Evolutionary conservation across 352 stramenopile species (phyloP).

Genomic region (Blastocystis sp.): DNA sequence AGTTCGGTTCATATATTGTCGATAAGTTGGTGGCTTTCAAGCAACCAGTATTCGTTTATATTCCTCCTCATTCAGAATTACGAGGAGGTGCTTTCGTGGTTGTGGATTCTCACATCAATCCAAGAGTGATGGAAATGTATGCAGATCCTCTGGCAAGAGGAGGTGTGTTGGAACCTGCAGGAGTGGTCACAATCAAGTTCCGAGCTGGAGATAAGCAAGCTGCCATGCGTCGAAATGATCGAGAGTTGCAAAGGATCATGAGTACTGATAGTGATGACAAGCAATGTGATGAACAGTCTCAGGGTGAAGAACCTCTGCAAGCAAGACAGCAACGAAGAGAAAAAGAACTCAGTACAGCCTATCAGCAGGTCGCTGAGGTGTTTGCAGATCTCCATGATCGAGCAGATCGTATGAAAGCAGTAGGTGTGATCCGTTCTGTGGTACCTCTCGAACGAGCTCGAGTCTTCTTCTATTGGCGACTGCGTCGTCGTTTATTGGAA

Average conservation of each 20-base stretch:
- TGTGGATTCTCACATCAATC: slow-evolving; percentile 97
- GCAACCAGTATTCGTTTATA: slow-evolving; percentile 99
- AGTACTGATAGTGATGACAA: slow-evolving; percentile 65
- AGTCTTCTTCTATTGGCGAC: slow-evolving; percentile 93
- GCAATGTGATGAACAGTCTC: neutral
- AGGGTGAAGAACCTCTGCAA: neutral
- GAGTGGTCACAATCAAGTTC: slow-evolving; percentile 98
- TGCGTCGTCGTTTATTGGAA: slow-evolving; percentile 90
- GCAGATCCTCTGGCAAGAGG: slow-evolving; percentile 82
- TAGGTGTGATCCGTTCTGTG: slow-evolving; percentile 89
- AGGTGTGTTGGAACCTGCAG: slow-evolving; percentile 95
- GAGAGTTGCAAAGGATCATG: slow-evolving; percentile 76
- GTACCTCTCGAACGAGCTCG: slow-evolving; percentile 88
- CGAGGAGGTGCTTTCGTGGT: slow-evolving; percentile 96
- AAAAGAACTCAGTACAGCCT: slow-evolving; percentile 85
- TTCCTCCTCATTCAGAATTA: slow-evolving; percentile 94
- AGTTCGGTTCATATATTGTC: slow-evolving; percentile 99
- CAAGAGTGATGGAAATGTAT: slow-evolving; percentile 99
- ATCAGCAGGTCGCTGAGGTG: slow-evolving; percentile 91
- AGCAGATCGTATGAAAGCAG: slow-evolving; percentile 96
- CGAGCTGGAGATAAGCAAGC: slow-evolving; percentile 87
- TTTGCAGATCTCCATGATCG: slow-evolving; percentile 99
- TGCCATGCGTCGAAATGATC: slow-evolving; percentile 92
- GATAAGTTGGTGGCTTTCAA: slow-evolving; percentile 95
- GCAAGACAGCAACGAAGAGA: slow-evolving; percentile 71